A percentile compares a stretch with the other conserved stretches of the same genome.
Conservation (phyloP, 352 stramenopile genomes). For the Phytophthora pisi region DNA sequence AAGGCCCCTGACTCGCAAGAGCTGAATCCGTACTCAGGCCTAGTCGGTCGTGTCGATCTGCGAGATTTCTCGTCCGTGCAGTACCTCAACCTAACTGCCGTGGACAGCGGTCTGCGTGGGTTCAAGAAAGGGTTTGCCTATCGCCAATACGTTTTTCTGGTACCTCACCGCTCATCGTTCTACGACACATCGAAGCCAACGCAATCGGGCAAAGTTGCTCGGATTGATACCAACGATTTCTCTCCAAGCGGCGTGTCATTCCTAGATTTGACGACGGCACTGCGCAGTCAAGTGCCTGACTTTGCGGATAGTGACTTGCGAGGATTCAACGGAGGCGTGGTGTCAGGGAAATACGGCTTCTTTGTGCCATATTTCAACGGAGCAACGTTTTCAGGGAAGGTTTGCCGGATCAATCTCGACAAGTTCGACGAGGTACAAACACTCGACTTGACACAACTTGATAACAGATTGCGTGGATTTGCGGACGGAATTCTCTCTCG, state of each 20-base stretch:
- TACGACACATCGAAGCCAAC: constrained; percentile 28
- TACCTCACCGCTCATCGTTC: constrained; percentile 52
- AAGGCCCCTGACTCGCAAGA: constrained; percentile 39
- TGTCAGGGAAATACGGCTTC: constrained; percentile 82
- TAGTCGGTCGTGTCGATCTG: constrained; percentile 67
- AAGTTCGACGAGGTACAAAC: constrained; percentile 83
- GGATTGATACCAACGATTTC: constrained; percentile 79
- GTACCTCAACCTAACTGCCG: constrained; percentile 53
- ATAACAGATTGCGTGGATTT: constrained; percentile 55
- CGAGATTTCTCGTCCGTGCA: constrained; percentile 62
- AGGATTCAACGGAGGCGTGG: constrained; percentile 70
- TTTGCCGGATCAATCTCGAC: constrained; percentile 81
- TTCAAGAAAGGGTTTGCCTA: constrained; percentile 80
- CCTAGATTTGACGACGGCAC: constrained; percentile 58
- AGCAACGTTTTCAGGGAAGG: constrained; percentile 63
- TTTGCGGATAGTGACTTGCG: constrained; percentile 61
- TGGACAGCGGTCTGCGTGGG: constrained; percentile 59
- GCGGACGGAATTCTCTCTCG: constrained; percentile 57
- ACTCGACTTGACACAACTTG: constrained; percentile 63
- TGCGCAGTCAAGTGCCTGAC: constrained; percentile 73
- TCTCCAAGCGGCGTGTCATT: constrained; percentile 45
- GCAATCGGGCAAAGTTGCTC: constrained; percentile 68
- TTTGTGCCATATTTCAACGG: constrained; percentile 84
- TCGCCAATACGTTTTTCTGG: constrained; percentile 73
- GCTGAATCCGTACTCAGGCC: constrained; percentile 58